Evolutionary conservation across 805 yeast species (phyloP).

Genomic region (Teunomyces stri): DNA sequence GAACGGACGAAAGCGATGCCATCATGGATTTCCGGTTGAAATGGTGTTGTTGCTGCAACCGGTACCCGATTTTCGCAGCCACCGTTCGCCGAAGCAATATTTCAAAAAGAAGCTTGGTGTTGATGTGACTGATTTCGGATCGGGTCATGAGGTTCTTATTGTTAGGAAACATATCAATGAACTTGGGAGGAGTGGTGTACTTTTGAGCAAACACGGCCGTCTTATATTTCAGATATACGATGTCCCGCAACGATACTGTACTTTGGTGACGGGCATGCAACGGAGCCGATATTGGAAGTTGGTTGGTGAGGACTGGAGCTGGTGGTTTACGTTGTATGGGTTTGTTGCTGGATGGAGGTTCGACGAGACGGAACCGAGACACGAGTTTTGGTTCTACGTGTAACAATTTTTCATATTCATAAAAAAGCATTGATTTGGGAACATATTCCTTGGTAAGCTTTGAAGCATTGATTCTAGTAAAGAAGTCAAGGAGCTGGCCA

Average conservation of each 20-base stretch:
- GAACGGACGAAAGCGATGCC: conserved; percentile 28
- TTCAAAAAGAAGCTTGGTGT: conserved; percentile 34
- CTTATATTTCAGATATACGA: conserved; percentile 29
- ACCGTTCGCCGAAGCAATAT: conserved; percentile 38
- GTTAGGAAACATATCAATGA: conserved; percentile 29
- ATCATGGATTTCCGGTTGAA: conserved; percentile 28
- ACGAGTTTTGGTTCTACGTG: conserved; percentile 12
- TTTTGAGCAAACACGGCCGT: conserved; percentile 22
- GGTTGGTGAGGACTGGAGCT: not conserved
- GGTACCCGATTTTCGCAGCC: conserved; percentile 39
- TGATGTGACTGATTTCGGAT: conserved; percentile 26
- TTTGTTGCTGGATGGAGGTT: not conserved
- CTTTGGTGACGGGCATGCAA: conserved; percentile 3
- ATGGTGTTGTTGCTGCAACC: conserved; percentile 22
- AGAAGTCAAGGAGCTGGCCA: conserved; percentile 14
- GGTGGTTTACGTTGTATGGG: no score
- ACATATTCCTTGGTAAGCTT: conserved; percentile 24
- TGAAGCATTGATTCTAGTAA: conserved; percentile 18
- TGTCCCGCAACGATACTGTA: conserved; percentile 13
- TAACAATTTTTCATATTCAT: conserved; percentile 17
- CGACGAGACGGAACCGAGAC: not conserved
- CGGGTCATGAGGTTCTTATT: conserved; percentile 19
- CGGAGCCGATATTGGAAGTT: conserved; percentile 4
- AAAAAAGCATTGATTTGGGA: conserved; percentile 28
- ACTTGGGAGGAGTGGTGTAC: conserved; percentile 21